Conservation (phyloP, 768 basidiomycete species). For the Hortiboletus campestris region DNA sequence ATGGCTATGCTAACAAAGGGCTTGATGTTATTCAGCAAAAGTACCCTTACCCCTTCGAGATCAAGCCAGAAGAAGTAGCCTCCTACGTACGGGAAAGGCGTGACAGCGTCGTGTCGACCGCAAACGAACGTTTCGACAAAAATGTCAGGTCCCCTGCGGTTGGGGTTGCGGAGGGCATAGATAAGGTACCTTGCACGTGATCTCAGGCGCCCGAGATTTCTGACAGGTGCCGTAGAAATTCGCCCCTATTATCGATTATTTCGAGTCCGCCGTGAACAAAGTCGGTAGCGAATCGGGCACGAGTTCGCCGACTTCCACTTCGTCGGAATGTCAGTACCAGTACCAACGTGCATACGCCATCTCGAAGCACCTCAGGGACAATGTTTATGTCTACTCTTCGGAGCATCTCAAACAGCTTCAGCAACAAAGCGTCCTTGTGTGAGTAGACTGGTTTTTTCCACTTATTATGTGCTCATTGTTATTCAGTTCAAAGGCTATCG, state of each 20-base stretch:
- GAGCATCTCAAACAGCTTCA: slow-evolving; percentile 73
- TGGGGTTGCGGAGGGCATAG: slow-evolving; percentile 63
- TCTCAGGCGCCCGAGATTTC: slow-evolving; percentile 6
- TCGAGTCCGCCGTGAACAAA: slow-evolving; percentile 58
- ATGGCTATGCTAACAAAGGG: slow-evolving; percentile 70
- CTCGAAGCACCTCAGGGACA: slow-evolving; percentile 60
- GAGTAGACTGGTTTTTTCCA: slow-evolving; percentile 25
- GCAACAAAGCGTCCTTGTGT: slow-evolving; percentile 64
- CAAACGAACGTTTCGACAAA: slow-evolving; percentile 65
- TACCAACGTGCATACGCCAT: slow-evolving; percentile 73
- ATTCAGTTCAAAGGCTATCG: slow-evolving; percentile 63
- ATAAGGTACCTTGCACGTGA: slow-evolving; percentile 53
- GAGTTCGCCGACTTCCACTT: slow-evolving; percentile 43
- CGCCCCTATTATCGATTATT: slow-evolving; percentile 71
- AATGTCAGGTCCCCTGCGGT: slow-evolving; percentile 62
- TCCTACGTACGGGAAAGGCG: slow-evolving; percentile 56
- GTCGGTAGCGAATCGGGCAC: slow-evolving; percentile 44
- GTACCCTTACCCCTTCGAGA: slow-evolving; percentile 75
- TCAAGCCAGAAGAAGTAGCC: slow-evolving; percentile 68
- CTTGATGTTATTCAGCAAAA: slow-evolving; percentile 70
- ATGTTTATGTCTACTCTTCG: slow-evolving; percentile 61
- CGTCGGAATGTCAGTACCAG: slow-evolving; percentile 66
- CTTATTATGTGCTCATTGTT: slow-evolving; percentile 4
- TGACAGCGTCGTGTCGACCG: slow-evolving; percentile 50
- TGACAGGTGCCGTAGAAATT: slow-evolving; percentile 47